Evolutionary conservation across 371 early-diverging fungal species (phyloP), one percentile per base, ranked within the genome.

Genomic region (Syncephalastrum contaminatum): DNA sequence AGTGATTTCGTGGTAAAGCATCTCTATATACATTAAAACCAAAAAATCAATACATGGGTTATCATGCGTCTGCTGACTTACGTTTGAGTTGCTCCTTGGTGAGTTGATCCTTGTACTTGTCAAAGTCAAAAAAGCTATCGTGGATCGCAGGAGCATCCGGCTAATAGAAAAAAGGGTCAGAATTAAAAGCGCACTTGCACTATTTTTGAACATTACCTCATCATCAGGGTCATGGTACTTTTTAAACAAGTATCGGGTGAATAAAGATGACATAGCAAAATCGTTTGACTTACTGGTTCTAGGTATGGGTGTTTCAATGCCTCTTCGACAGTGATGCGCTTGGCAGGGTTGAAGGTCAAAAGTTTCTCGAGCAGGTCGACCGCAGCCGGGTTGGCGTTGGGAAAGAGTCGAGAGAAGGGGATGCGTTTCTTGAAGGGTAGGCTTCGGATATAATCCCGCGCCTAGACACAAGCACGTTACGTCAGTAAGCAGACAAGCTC

Each of bases 271-370:
- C 8, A 7, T 20, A 41, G 13, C 22, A 4, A n/a, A 10, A 7
- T 18, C 25, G 8, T 27, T 44, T 2, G 42, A 63, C 63, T 63
- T 66, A 80, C 81, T 58, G 83, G 83, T 60, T 86, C 87, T 58
- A 97, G 83, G 62, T 93, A 99, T 41, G 94, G 94, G 68, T 97
- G 96, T 16, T 79, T 80, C 41, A 99, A 81, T 39, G 97, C 95
- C 57, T 95, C 90, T 63, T 91, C 91, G 25, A 96, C 99, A 4
- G 94, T 94, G 61, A 96, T 92, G 40, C 99, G 87, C 55, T 90
- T 87, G 51, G 75, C 73, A 15, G 99, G 99, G 69, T 94, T 93
- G 56, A 98, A 99, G 4, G 90, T 86, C 42, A 99, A 86, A 57
- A 99, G 80, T 59, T 90, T 88, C 65, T 94, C 91, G 51, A 99